Conservation (phyloP, 306 rosid species). For the Amphicarpaea edgeworthii region DNA sequence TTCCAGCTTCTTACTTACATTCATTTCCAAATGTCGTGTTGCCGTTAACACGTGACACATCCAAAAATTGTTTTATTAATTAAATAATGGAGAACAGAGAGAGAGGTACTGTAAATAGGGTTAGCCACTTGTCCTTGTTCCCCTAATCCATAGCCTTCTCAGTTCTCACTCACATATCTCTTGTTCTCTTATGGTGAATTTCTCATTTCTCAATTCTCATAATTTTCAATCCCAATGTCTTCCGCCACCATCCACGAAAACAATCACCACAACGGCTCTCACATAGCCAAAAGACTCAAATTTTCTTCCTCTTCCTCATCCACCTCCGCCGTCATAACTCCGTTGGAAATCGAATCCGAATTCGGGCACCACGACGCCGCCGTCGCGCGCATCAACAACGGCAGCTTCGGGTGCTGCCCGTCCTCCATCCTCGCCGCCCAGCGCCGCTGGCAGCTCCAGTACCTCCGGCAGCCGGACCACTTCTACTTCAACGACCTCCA, state of each 20-base stretch:
- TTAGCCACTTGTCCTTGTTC: constrained; percentile 21
- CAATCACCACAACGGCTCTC: constrained; percentile 64
- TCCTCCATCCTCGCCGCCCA: constrained; percentile 72
- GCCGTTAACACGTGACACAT: no score
- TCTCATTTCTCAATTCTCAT: not conserved
- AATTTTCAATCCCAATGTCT: constrained; percentile 43
- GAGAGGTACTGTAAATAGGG: not conserved
- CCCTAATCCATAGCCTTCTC: not conserved
- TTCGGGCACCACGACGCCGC: constrained; percentile 80
- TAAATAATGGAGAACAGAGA: not conserved
- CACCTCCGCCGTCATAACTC: constrained; percentile 52
- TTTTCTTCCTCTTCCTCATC: no score
- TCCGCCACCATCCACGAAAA: constrained; percentile 23
- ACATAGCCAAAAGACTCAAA: constrained; percentile 65
- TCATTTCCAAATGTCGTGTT: no score
- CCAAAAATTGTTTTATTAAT: no score
- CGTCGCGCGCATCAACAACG: constrained; percentile 93
- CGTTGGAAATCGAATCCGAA: constrained; percentile 65
- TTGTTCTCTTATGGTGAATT: not conserved
- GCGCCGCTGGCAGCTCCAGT: constrained; percentile 59
- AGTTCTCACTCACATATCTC: not conserved
- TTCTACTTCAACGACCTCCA: constrained; percentile 84
- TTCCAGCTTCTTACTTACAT: no score
- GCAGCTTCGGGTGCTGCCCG: constrained; percentile 90
- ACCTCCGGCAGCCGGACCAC: constrained; percentile 80